phyloP scores from a whole-genome alignment of 1,284 basidiomycete species.

The Mycena sp. region DNA sequence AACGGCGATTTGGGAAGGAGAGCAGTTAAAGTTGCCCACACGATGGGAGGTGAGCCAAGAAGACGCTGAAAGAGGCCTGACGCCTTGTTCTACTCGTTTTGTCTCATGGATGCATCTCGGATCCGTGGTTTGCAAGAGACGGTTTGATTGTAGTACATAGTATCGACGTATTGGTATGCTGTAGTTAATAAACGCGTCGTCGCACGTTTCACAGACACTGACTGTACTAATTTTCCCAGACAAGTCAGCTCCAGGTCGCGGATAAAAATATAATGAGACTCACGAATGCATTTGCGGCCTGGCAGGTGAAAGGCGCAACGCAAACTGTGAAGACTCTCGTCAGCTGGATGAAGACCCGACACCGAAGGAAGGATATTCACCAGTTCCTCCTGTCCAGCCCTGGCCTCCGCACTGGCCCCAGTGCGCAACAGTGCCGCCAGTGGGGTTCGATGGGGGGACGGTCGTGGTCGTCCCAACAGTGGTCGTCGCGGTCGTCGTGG shows the following conservation, averaged over 20 bases:
- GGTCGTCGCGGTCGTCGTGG: not conserved
- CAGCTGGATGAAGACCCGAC: not conserved
- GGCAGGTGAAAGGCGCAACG: conserved; percentile 6
- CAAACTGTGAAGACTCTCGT: not conserved
- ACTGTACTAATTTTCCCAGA: not conserved
- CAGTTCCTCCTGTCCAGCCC: conserved; percentile 8
- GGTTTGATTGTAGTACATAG: too few species aligned
- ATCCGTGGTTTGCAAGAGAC: too few species aligned
- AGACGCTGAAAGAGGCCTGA: too few species aligned
- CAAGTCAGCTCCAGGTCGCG: too few species aligned
- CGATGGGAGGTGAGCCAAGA: too few species aligned
- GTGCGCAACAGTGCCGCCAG: conserved; percentile 1
- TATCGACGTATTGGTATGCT: too few species aligned
- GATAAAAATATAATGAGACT: not conserved
- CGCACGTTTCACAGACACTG: not conserved
- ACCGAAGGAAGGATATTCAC: not conserved
- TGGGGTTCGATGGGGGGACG: not conserved
- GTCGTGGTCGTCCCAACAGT: not conserved
- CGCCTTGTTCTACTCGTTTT: too few species aligned
- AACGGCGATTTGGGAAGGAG: too few species aligned
- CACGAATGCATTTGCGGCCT: not conserved
- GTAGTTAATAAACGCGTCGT: too few species aligned
- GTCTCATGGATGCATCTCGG: too few species aligned
- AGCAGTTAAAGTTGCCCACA: too few species aligned
- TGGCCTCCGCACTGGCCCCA: conserved; percentile 13